Conservation (phyloP, 208 protist species). For the Acanthamoeba healyi region DNA sequence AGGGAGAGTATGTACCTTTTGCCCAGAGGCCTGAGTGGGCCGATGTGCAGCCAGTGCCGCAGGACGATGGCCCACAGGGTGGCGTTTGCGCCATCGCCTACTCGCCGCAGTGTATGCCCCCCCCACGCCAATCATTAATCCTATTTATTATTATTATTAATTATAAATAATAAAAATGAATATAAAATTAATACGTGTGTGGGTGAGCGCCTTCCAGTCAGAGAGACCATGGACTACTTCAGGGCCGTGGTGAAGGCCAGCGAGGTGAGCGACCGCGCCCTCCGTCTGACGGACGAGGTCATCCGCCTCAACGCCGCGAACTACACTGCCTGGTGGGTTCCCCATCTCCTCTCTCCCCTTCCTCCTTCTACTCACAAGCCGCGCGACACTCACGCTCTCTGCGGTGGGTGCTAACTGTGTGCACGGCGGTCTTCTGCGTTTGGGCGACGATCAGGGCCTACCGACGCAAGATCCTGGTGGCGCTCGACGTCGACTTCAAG, state of each 20-base stretch:
- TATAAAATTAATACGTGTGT: neutral
- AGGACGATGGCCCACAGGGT: constrained; percentile 90
- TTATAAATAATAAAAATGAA: no score
- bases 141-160: no score
- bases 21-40: constrained; percentile 83
- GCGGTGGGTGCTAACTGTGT: neutral
- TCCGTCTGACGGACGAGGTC: constrained; percentile 88
- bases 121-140: no score
- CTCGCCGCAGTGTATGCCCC: constrained; percentile 80
- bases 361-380: no score
- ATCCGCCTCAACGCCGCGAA: constrained; percentile 92
- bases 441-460: constrained; percentile 82
- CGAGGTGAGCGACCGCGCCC: constrained; percentile 86
- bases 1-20: constrained; percentile 39
- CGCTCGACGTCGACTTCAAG: constrained; percentile 80
- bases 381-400: neutral
- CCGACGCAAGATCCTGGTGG: constrained; percentile 84
- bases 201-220: constrained; percentile 68
- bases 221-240: constrained; percentile 91
- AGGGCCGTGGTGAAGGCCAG: constrained; percentile 86
- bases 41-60: constrained; percentile 88
- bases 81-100: constrained; percentile 90
- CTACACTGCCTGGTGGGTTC: constrained; percentile 92
- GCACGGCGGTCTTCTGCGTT: no score
- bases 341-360: neutral